These are phyloP conservation scores for Fomitopsis serialis DNA, from an alignment of 768 basidiomycete species.

Conservation along the genomic window DNA sequence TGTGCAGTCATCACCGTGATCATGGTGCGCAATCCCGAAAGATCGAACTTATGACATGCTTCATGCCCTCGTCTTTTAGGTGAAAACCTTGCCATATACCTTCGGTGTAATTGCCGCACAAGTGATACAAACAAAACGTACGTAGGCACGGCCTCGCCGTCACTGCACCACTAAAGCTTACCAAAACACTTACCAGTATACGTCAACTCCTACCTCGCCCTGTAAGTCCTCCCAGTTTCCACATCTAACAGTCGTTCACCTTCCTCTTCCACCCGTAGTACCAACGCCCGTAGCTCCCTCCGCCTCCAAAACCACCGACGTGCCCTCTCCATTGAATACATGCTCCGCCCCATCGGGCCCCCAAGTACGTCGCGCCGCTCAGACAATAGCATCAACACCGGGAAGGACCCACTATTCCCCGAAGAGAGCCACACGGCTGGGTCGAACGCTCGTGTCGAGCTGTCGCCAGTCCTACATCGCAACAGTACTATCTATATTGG, in stretches of 20 bases:
- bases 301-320: background rate
- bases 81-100: slow-evolving; percentile 10
- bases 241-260: background rate
- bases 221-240: slow-evolving; percentile 1
- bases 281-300: slow-evolving; percentile 8
- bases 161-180: background rate
- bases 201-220: slow-evolving; percentile 16
- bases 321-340: background rate
- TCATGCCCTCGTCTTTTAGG: background rate
- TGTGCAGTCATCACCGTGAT: slow-evolving; percentile 7
- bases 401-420: no score
- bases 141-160: background rate
- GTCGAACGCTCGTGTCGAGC: no score
- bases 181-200: slow-evolving; percentile 5
- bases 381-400: no score
- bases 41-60: background rate
- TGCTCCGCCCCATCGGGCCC: background rate
- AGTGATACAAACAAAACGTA: slow-evolving; percentile 12
- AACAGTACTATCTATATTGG: background rate
- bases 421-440: background rate
- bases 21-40: background rate
- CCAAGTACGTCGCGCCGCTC: background rate
- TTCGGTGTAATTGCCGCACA: slow-evolving; percentile 11
- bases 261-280: background rate
- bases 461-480: no score